Conservation (phyloP, 805 yeast genomes). For the Myxozyma kluyveri region DNA sequence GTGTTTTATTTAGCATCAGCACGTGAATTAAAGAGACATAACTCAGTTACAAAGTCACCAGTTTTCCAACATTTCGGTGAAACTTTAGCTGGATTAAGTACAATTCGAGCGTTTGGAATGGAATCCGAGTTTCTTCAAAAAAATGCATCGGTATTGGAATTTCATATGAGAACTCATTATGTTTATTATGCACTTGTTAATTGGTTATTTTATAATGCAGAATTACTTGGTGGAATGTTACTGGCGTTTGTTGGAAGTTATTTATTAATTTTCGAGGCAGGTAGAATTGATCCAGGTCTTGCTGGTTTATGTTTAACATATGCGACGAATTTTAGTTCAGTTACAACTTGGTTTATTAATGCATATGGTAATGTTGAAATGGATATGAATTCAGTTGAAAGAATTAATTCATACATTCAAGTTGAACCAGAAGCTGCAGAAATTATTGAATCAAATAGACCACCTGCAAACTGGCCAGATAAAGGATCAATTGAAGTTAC, state of each 20-base stretch:
- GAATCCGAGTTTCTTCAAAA: conserved; percentile 78
- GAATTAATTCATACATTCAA: conserved; percentile 75
- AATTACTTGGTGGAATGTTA: conserved; percentile 76
- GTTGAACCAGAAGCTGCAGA: conserved; percentile 85
- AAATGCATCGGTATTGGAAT: conserved; percentile 73
- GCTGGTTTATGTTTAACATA: conserved; percentile 93
- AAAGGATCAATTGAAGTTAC: conserved; percentile 73
- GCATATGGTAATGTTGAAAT: conserved; percentile 85
- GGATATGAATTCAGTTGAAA: conserved; percentile 95
- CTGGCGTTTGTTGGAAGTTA: conserved; percentile 70
- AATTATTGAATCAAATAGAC: conserved; percentile 59
- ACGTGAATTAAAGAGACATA: conserved; percentile 86
- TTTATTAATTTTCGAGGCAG: conserved; percentile 65
- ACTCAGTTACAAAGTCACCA: conserved; percentile 85
- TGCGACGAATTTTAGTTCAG: conserved; percentile 82
- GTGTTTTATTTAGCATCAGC: conserved; percentile 71
- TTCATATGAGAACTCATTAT: conserved; percentile 83
- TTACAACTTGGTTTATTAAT: conserved; percentile 89
- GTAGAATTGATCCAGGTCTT: conserved; percentile 77
- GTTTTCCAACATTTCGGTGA: conserved; percentile 95
- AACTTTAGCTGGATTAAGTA: conserved; percentile 84
- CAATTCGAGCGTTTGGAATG: conserved; percentile 94
- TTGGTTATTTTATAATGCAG: conserved; percentile 86
- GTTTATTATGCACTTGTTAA: conserved; percentile 91
- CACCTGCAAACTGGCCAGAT: conserved; percentile 79